Base-by-base conservation (phyloP, 441 rosid species). In the Erodium trifolium region DNA sequence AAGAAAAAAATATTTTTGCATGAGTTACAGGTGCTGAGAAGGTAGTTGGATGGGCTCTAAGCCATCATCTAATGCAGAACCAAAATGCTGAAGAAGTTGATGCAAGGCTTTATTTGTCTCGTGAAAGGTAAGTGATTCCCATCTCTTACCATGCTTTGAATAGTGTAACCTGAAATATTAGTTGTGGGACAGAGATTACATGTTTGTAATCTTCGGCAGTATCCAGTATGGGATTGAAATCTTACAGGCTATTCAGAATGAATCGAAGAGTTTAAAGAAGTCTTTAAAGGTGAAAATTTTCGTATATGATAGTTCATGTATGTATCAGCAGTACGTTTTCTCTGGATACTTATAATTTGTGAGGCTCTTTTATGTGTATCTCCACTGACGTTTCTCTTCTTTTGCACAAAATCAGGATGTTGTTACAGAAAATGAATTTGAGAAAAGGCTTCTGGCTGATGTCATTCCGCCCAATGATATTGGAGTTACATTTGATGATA, bases 381-480 rank as follows among this genome's bases (percentile, higher is more conserved):
- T 16, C n/a, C 12, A 67, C 57, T 18, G 62, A 18, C 43, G 17
- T 57, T 67, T 64, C 17, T 12, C 59, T 8, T 5, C 45, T 66
- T 74, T 63, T n/a, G 47, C 65, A 71, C 59, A 27, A 76, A 75
- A 75, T 63, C 85, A 95, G 99, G 99, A 95, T 76, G 96, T 95
- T 71, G 86, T 88, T 69, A 95, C 99, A 23, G 98, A 95, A 75
- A 95, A 95, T 79, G 97, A 92, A 74, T 95, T 95, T 78, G 98
- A 95, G 82, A 95, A 95, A 85, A 92, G 89, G 70, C 96, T 95
- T 74, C 82, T 92, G 63, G 85, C 82, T 2, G 98, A 95, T 84
- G 99, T 95, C 75, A 95, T 95, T 74, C 97, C 98, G 10, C 96
- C 99, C 53, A 87, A 79, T 70, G 98, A 95, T 67, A 92, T 90